Evolutionary conservation across 2,329 filamentous ascomycete genomes (phyloP), one percentile per base, ranked within the genome.

Genomic region (Orbilia oligospora): DNA sequence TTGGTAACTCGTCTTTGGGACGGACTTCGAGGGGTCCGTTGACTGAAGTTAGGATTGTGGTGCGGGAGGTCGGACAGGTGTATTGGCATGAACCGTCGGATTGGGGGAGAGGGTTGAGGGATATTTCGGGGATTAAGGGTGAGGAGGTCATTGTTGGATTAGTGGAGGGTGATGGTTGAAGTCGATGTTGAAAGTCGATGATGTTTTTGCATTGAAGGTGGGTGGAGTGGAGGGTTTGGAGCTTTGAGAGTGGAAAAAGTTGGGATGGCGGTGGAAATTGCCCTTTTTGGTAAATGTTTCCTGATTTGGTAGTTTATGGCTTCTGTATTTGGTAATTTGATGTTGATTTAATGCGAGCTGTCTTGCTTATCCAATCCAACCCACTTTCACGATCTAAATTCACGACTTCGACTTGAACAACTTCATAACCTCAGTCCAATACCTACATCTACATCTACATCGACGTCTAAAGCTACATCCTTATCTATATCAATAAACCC

Each of bases 21-120:
- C 91, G 90, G 16, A 95, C 93, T 86, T 99, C 96, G 81, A 98
- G 90, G 16, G 96, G 96, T 0, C 95, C 96, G 85, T 97, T 98
- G 81, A 97, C 93, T 14, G 93, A 91, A 71, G 92, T 92, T 68
- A 97, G 89, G 80, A 98, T 89, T 53, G 91, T 91, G 85, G 94
- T 97, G 82, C 91, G 88, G 1, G 91, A 90, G 30, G 69, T 73
- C 6, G 75, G 68, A 36, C 75, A 78, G 53, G 76, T 79, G 84
- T 93, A 94, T 9, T 90, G 91, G 10, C 92, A 92, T 58, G 93
- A 97, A 79, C 93, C 93, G 83, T 97, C 93, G 27, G 92, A 89
- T 79, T 91, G 91, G 76, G 89, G 87, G 1, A 97, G 87, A 80
- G 80, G 80, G 27, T 61, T 66, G 46, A 79, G 65, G 3, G 49